These are phyloP conservation scores for Nicotiana rustica DNA, from an alignment of 305 asterid species.

Conservation along the genomic window DNA sequence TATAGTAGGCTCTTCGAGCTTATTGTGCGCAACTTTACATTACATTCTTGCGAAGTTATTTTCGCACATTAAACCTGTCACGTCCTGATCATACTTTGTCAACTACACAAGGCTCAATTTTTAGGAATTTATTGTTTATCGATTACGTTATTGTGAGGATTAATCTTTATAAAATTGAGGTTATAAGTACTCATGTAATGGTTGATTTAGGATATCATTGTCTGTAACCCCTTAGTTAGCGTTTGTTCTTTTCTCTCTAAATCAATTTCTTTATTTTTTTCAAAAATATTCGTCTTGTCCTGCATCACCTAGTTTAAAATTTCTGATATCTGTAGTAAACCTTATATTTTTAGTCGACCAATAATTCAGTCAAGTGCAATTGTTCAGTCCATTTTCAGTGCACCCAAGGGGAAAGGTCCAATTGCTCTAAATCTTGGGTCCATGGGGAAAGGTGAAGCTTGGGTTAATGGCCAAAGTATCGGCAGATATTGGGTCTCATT, in stretches of 20 bases:
- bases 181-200: too few relatives aligned
- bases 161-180: too few relatives aligned
- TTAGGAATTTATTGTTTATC: too few relatives aligned
- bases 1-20: too few relatives aligned
- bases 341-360: neutral
- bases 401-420: slow-evolving; percentile 62
- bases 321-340: neutral
- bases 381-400: slow-evolving; percentile 56
- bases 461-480: slow-evolving; percentile 68
- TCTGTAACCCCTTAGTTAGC: neutral
- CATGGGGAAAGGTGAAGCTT: slow-evolving; percentile 78
- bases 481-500: slow-evolving; percentile 77
- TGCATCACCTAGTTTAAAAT: neutral
- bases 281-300: neutral
- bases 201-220: neutral
- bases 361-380: neutral
- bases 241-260: neutral
- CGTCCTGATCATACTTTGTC: too few relatives aligned
- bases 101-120: too few relatives aligned
- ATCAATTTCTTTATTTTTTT: neutral
- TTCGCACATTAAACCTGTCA: too few relatives aligned
- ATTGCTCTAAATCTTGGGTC: slow-evolving; percentile 66
- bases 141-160: too few relatives aligned
- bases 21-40: too few relatives aligned
- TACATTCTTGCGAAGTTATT: too few relatives aligned